Conservation (phyloP, 495 filamentous ascomycete genomes). For the Bombardia bombarda region DNA sequence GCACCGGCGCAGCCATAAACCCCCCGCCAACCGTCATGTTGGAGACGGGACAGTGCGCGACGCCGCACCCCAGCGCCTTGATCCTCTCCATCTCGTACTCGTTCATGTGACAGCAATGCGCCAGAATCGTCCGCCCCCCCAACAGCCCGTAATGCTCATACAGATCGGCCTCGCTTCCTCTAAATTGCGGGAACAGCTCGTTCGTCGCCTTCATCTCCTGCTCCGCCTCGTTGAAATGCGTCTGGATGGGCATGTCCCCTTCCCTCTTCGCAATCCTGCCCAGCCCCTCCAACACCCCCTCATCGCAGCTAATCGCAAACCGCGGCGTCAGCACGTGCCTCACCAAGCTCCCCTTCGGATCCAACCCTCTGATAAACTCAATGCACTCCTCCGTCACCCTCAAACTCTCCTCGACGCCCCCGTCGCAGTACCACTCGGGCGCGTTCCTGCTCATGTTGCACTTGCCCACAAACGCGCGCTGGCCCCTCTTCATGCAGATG, state of each 20-base stretch:
- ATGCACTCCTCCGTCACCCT: slow-evolving; percentile 47
- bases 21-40: slow-evolving; percentile 55
- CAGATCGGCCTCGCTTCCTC: slow-evolving; percentile 45
- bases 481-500: slow-evolving; percentile 46
- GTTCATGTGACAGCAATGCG: slow-evolving; percentile 54
- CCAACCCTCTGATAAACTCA: slow-evolving; percentile 32
- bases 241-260: slow-evolving; percentile 51
- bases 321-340: slow-evolving; percentile 54
- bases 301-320: slow-evolving; percentile 54
- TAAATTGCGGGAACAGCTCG: slow-evolving; percentile 45
- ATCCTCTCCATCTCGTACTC: slow-evolving; percentile 45
- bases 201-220: slow-evolving; percentile 46
- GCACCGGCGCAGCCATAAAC: slow-evolving; percentile 53
- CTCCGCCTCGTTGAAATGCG: slow-evolving; percentile 55
- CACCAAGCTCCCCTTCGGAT: slow-evolving; percentile 38
- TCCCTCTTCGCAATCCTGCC: slow-evolving; percentile 42
- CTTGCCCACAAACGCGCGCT: slow-evolving; percentile 59
- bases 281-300: slow-evolving; percentile 42
- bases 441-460: slow-evolving; percentile 58
- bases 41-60: slow-evolving; percentile 56
- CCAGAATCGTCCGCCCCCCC: slow-evolving; percentile 49
- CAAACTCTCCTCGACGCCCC: slow-evolving; percentile 38
- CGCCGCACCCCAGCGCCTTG: slow-evolving; percentile 40
- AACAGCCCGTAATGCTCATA: slow-evolving; percentile 48
- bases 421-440: slow-evolving; percentile 52